Conservation (phyloP, 805 yeast genomes). For the Sungouiozyma ichnusensis region DNA sequence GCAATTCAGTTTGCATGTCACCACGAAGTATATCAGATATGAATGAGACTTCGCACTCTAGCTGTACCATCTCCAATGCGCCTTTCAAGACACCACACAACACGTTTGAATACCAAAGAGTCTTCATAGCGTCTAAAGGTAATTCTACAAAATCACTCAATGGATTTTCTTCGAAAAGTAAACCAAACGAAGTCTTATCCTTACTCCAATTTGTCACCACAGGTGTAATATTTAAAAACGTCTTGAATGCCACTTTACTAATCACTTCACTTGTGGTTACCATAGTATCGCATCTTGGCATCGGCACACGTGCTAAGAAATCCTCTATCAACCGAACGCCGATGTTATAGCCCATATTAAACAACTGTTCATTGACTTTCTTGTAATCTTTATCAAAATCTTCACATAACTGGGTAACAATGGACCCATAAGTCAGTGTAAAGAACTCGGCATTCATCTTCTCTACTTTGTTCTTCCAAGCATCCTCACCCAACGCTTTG, state of each 20-base stretch:
- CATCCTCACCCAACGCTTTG: slow-evolving; percentile 62
- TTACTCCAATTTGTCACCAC: slow-evolving; percentile 61
- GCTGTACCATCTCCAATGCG: slow-evolving; percentile 89
- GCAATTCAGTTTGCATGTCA: slow-evolving; percentile 68
- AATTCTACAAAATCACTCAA: slow-evolving; percentile 90
- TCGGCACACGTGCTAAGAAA: slow-evolving; percentile 78
- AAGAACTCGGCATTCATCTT: slow-evolving; percentile 88
- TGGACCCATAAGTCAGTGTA: slow-evolving; percentile 89
- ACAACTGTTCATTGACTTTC: slow-evolving; percentile 75
- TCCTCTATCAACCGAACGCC: slow-evolving; percentile 89
- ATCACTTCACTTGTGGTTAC: slow-evolving; percentile 82
- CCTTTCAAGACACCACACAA: slow-evolving; percentile 86
- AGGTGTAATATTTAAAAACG: slow-evolving; percentile 78
- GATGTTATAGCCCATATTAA: slow-evolving; percentile 89
- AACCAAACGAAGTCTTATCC: slow-evolving; percentile 64
- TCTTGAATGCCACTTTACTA: slow-evolving; percentile 79
- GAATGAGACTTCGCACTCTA: slow-evolving; percentile 77
- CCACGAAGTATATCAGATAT: slow-evolving; percentile 76
- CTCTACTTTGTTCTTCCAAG: slow-evolving; percentile 82
- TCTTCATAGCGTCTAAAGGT: slow-evolving; percentile 66
- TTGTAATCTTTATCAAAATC: slow-evolving; percentile 68
- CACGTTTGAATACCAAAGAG: slow-evolving; percentile 88
- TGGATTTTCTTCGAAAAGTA: slow-evolving; percentile 76
- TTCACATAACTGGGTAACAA: slow-evolving; percentile 81
- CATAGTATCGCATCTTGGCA: slow-evolving; percentile 69